Conservation (phyloP, 176 grass and related monocot species). For the Oryza longistaminata region DNA sequence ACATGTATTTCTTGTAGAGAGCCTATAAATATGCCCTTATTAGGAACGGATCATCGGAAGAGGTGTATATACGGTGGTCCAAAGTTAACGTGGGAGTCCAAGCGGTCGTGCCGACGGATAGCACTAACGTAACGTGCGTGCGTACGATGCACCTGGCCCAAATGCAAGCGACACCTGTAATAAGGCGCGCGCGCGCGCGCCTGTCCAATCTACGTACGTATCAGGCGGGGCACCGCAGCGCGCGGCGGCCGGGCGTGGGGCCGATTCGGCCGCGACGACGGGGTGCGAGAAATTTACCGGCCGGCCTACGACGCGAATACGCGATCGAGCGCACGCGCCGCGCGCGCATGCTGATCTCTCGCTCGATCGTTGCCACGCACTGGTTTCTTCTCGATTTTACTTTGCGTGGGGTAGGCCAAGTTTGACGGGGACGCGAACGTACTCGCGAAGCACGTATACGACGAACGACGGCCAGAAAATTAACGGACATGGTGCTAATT, state of each 20-base stretch:
- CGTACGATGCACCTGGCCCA: conserved; percentile 19
- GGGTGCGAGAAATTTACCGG: too few species aligned
- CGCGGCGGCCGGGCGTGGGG: too few species aligned
- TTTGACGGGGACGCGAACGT: background rate
- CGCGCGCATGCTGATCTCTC: background rate
- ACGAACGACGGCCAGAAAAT: background rate
- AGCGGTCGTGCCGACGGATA: background rate
- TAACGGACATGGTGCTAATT: background rate
- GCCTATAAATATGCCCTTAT: too few species aligned
- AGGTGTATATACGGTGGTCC: too few species aligned
- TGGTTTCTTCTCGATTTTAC: background rate
- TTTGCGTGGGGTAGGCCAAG: background rate
- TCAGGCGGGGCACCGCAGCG: background rate
- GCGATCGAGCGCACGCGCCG: too few species aligned
- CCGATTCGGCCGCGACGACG: too few species aligned
- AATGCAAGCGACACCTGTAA: background rate
- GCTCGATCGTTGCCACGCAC: too few species aligned
- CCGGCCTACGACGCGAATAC: too few species aligned
- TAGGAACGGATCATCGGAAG: too few species aligned
- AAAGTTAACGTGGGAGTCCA: background rate
- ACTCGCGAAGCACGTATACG: too few species aligned
- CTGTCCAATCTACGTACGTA: background rate
- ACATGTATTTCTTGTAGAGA: too few species aligned
- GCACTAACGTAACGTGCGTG: background rate
- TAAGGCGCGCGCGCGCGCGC: too few species aligned